Evolutionary conservation across 805 yeast species (phyloP).

Genomic region (Alloascoidea hylecoeti): DNA sequence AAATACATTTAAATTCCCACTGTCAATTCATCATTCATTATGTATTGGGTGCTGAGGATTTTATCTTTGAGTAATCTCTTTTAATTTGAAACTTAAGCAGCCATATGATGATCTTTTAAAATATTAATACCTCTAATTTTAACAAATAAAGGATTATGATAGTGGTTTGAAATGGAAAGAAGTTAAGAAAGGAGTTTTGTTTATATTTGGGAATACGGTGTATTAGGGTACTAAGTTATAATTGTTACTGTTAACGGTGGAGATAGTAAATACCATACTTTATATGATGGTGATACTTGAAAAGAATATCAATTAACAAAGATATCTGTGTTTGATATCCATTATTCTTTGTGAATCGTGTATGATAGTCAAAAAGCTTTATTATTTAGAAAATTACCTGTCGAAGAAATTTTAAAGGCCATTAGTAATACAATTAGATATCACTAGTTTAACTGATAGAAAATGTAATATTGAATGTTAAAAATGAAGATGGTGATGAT

Average conservation of each 20-base stretch:
- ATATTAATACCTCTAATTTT: too few species aligned
- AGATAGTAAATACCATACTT: conserved; percentile 49
- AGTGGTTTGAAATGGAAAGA: conserved; percentile 88
- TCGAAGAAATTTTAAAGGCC: conserved; percentile 29
- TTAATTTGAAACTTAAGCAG: too few species aligned
- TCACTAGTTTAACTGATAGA: conserved; percentile 31
- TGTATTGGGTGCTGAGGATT: too few species aligned
- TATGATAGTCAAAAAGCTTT: conserved; percentile 73
- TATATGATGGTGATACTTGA: conserved; percentile 79
- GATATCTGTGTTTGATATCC: conserved; percentile 52
- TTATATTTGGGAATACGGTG: conserved; percentile 93
- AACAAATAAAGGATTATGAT: too few species aligned
- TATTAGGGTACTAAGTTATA: conserved; percentile 83
- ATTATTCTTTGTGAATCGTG: conserved; percentile 88
- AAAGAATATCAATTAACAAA: conserved; percentile 40
- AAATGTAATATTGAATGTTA: conserved; percentile 39
- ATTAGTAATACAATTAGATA: conserved; percentile 41
- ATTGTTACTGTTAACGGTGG: conserved; percentile 53
- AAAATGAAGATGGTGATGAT: conserved; percentile 31
- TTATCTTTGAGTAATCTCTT: too few species aligned
- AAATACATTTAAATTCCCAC: too few species aligned
- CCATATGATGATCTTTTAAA: too few species aligned
- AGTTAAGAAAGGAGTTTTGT: conserved; percentile 55
- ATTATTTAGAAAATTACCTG: conserved; percentile 37
- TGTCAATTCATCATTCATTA: too few species aligned